Evolutionary conservation across 495 filamentous ascomycete genomes (phyloP), one percentile per base, ranked within the genome.

Genomic region (Aspergillus olivimuriae): DNA sequence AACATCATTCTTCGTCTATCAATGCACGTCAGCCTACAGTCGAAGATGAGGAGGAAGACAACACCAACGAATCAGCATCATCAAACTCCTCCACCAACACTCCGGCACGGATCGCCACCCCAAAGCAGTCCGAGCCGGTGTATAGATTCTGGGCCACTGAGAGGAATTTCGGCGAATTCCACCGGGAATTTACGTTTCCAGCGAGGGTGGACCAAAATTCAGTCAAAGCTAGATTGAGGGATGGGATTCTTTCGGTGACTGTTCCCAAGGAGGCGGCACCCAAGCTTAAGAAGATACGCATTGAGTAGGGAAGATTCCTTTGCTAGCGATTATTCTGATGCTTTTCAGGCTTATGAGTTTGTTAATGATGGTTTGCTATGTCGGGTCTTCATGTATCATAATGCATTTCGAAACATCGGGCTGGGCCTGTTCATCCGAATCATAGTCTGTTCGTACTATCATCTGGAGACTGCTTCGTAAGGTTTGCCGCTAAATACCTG

Each of bases 71-170:
- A n/a, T n/a, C n/a, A 7, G 38, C 44, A n/a, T 31, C 46, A 6
- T 33, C 34, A 4, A 20, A 43, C 33, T 50, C 51, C 26, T 17
- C 32, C 16, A n/a, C 26, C 41, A 40, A 43, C 8, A 23, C 51
- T 3, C 35, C 44, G 36, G 30, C 50, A 6, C 36, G 43, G 3
- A 28, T 50, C 17, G 48, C 50, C 32, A 51, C 57, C 17, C 51
- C 60, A 26, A 39, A 62, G 50, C 50, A 60, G 47, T 39, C 64
- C 40, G 49, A 65, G 53, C 62, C 70, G 3, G 41, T 62, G 34
- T 64, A 67, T 55, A 81, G 78, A 63, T 94, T 82, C 70, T 92
- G 86, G 87, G 74, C 84, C 33, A 74, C 74, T 19, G 91, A 97
- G 74, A 84, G 90, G 51, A 79, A 70, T 6, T 68, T 87, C 40